Conservation (phyloP, 352 stramenopile genomes). For the Peronospora destructor region DNA sequence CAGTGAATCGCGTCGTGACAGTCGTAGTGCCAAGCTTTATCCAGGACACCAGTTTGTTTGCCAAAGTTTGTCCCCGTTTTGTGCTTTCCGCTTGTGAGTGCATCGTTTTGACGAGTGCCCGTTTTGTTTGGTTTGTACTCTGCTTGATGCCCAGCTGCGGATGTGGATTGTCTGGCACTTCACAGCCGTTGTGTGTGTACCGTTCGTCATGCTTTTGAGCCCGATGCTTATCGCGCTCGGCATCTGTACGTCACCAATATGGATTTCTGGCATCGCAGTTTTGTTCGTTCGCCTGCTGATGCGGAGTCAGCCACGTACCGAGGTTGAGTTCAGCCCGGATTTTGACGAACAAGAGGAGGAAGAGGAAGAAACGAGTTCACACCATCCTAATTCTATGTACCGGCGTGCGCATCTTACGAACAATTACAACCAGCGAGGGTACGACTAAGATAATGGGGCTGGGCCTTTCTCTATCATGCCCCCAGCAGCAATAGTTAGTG, state of each 20-base stretch:
- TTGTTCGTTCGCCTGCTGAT: constrained; percentile 46
- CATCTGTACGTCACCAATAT: constrained; percentile 76
- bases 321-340: constrained; percentile 39
- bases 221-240: constrained; percentile 70
- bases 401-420: constrained; percentile 34
- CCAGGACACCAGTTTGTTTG: constrained; percentile 35
- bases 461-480: not conserved
- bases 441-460: constrained; percentile 10
- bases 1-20: constrained; percentile 30
- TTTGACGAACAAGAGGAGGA: constrained; percentile 35
- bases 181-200: constrained; percentile 57
- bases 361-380: constrained; percentile 32
- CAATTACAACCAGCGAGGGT: constrained; percentile 22
- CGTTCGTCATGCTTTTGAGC: constrained; percentile 64
- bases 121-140: not conserved
- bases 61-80: constrained; percentile 20
- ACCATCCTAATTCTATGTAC: constrained; percentile 48
- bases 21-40: constrained; percentile 35
- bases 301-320: constrained; percentile 25
- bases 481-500: constrained; percentile 19
- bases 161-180: constrained; percentile 63
- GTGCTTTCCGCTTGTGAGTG: constrained; percentile 1
- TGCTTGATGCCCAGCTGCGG: constrained; percentile 28
- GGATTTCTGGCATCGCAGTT: constrained; percentile 50
- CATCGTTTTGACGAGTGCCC: constrained; percentile 2